phyloP scores from a whole-genome alignment of 163 green algal genomes.

The Trebouxiophyceae sp. region DNA sequence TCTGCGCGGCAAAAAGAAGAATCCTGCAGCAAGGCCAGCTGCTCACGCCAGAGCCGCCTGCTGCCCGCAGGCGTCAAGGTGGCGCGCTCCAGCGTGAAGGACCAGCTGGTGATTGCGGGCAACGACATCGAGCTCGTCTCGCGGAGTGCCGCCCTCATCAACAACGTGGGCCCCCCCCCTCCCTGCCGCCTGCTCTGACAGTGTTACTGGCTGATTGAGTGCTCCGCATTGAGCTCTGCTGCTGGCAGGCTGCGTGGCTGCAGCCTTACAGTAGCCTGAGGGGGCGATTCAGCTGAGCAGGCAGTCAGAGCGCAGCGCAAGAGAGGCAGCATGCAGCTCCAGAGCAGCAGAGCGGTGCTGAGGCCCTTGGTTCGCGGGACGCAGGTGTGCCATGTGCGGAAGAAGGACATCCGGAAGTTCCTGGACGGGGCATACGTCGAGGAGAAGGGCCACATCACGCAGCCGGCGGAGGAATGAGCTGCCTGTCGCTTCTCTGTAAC shows the following conservation, averaged over 20 bases:
- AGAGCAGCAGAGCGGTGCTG: too few relatives aligned
- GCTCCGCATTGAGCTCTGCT: too few relatives aligned
- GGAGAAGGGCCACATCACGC: slow-evolving; percentile 20
- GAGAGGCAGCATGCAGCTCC: too few relatives aligned
- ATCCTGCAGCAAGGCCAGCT: not conserved
- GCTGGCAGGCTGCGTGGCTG: too few relatives aligned
- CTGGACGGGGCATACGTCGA: slow-evolving; percentile 96
- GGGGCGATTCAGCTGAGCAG: too few relatives aligned
- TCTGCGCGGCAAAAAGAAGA: not conserved
- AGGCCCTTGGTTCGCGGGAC: not conserved
- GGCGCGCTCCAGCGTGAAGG: slow-evolving; percentile 84
- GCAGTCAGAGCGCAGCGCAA: too few relatives aligned
- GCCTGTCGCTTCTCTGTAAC: too few relatives aligned
- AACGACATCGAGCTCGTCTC: slow-evolving; percentile 97
- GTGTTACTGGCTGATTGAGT: too few relatives aligned
- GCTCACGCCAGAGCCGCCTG: too few relatives aligned
- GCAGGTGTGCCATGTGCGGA: slow-evolving; percentile 58
- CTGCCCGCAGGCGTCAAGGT: slow-evolving; percentile 71
- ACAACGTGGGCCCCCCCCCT: slow-evolving; percentile 22
- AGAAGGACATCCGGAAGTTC: slow-evolving; percentile 99
- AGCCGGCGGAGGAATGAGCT: slow-evolving; percentile 9
- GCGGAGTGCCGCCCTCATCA: slow-evolving; percentile 84
- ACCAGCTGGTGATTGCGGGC: slow-evolving; percentile 90
- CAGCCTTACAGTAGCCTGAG: too few relatives aligned
- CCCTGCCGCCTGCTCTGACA: too few relatives aligned